A percentile compares a stretch with the other conserved stretches of the same genome.
phyloP scores from a whole-genome alignment of 2,329 filamentous ascomycete species.

The Neonectria hederae region DNA sequence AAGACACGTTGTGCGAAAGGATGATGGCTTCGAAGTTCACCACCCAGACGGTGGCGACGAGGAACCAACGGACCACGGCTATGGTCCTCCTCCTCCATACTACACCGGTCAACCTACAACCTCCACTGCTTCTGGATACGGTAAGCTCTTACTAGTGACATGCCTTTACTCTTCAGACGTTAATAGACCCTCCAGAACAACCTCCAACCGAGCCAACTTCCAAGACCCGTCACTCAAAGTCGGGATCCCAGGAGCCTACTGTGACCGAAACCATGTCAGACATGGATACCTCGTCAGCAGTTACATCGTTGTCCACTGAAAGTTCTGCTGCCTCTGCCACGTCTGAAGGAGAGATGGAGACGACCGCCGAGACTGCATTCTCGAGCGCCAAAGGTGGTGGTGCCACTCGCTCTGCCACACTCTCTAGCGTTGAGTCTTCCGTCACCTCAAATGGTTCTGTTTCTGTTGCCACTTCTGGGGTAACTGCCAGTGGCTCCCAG shows the following conservation, averaged over 20 bases:
- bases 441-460: not conserved
- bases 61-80: slow-evolving; percentile 29
- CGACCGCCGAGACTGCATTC: not conserved
- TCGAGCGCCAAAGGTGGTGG: slow-evolving; percentile 1
- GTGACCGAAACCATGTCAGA: not conserved
- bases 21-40: slow-evolving; percentile 22
- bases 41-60: slow-evolving; percentile 12
- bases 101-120: slow-evolving; percentile 24
- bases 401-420: slow-evolving; percentile 6
- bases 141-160: slow-evolving; percentile 16
- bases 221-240: not conserved
- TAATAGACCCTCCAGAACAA: slow-evolving; percentile 26
- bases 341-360: not conserved
- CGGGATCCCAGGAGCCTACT: not conserved
- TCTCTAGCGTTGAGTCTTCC: not conserved
- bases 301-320: not conserved
- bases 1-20: slow-evolving; percentile 12
- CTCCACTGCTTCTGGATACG: slow-evolving; percentile 7
- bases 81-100: slow-evolving; percentile 38
- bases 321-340: not conserved
- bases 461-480: not conserved
- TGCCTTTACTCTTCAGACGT: not conserved
- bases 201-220: slow-evolving; percentile 12
- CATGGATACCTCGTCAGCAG: not conserved
- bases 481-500: not conserved